These are phyloP conservation scores for Globisporangium megalacanthum DNA, from an alignment of 352 stramenopile species.

Conservation along the genomic window DNA sequence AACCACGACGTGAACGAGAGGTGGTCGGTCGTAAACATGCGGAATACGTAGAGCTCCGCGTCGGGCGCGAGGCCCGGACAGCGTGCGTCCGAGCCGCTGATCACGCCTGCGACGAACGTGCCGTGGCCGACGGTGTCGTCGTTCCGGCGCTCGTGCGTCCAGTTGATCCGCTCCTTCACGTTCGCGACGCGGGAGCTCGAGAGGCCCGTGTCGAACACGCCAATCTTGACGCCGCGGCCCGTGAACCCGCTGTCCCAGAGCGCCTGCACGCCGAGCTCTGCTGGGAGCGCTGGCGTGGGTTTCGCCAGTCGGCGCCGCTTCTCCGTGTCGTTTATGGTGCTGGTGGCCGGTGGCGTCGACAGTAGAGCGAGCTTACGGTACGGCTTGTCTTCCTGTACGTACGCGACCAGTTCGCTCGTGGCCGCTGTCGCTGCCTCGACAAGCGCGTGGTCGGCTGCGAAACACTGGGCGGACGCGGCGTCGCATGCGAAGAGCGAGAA, in stretches of 20 bases:
- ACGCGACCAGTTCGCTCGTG: constrained; percentile 19
- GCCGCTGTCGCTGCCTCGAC: constrained; percentile 4
- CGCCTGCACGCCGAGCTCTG: constrained; percentile 43
- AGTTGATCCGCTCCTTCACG: constrained; percentile 80
- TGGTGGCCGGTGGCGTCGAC: constrained; percentile 12
- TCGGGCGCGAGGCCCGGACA: constrained; percentile 80
- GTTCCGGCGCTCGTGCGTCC: constrained; percentile 80
- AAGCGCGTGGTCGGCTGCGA: constrained; percentile 20
- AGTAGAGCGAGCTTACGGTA: constrained; percentile 25
- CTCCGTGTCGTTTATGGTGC: constrained; percentile 11
- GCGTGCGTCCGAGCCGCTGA: constrained; percentile 43
- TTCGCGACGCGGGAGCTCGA: constrained; percentile 43
- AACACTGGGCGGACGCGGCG: constrained; percentile 12
- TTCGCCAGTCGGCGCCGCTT: too few species aligned
- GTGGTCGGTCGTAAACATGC: constrained; percentile 83
- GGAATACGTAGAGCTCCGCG: constrained; percentile 72
- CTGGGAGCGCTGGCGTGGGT: constrained; percentile 31
- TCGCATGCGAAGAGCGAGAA: constrained; percentile 42
- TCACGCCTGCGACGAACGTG: constrained; percentile 79
- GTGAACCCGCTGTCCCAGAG: constrained; percentile 59
- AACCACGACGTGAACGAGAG: constrained; percentile 89
- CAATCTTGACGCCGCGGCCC: constrained; percentile 74
- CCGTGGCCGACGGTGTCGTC: constrained; percentile 73
- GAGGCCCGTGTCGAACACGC: constrained; percentile 84
- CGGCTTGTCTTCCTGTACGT: constrained; percentile 39